Base-by-base conservation (phyloP, 371 early-diverging fungal genomes). In the Mortierella polycephala region DNA sequence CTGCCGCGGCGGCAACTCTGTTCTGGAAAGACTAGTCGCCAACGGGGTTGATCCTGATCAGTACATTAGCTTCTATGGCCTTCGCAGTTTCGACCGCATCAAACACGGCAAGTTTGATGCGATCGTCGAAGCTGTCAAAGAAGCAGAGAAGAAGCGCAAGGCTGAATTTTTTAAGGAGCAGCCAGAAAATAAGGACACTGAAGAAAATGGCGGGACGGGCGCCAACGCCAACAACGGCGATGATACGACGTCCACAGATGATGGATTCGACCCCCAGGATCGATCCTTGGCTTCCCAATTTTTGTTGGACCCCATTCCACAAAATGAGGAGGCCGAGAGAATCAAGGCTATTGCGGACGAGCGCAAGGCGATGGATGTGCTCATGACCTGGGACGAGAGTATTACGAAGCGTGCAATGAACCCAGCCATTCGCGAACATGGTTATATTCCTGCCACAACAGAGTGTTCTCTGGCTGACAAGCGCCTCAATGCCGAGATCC, bases 51-150 rank as follows among this genome's bases (percentile, higher is more conserved):
- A 91, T 47, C 85, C 91, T 0, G 85, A 87, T 20, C 80, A 92
- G 10, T 95, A 96, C 68, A 92, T 96, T 57, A 85, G 86, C 12
- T 94, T 95, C 87, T 95, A 84, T 69, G 88, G 90, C 47, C 85
- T 95, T 51, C 86, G 95, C 57, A 91, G 87, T 60, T 92, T 89
- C 74, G 95, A 92, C 44, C 85, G 85, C 47, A 85, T 88, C 65
- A 74, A 67, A 46, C 68, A 74, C 45, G 75, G 75, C 54, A 75
- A 69, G 41, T 75, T 75, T 37, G 69, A 74, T 51, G 69, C 72
- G 10, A 79, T 74, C 41, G 71, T 67, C 0, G 81, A 74, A 45
- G 67, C 74, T 30, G 75, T 71, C 14, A 64, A 60, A 20, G 62
- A 70, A 9, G 59, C 65, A 1, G 74, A 71, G 54, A 14, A n/a